Evolutionary conservation across 352 stramenopile genomes (phyloP).

Genomic region (Phytophthora macrochlamydospora): DNA sequence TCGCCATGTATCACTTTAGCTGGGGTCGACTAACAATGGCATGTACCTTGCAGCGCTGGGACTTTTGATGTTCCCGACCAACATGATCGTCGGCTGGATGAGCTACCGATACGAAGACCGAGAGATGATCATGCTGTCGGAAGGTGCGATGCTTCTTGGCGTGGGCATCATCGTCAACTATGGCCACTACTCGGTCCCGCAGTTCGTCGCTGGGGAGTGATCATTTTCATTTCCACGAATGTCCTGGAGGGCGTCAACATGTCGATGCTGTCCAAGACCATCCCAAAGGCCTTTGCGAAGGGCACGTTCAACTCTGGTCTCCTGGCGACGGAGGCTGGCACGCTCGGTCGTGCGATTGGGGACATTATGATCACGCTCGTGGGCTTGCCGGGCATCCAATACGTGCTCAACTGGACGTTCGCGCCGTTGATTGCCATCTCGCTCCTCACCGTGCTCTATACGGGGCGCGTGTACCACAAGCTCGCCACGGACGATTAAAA

Average conservation of each 20-base stretch:
- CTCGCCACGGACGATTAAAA: conserved; percentile 62
- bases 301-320: conserved; percentile 96
- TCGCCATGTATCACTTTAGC: conserved; percentile 91
- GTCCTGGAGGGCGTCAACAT: conserved; percentile 95
- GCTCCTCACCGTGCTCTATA: conserved; percentile 71
- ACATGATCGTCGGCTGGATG: conserved; percentile 89
- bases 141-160: conserved; percentile 89
- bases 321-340: conserved; percentile 93
- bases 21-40: conserved; percentile 88
- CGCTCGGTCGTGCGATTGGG: conserved; percentile 85
- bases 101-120: conserved; percentile 91
- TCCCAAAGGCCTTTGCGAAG: conserved; percentile 91
- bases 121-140: conserved; percentile 89
- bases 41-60: conserved; percentile 90
- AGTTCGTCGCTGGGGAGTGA: conserved; percentile 90
- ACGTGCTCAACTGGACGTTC: conserved; percentile 88
- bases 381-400: conserved; percentile 78
- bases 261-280: conserved; percentile 93
- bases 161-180: conserved; percentile 91
- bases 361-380: conserved; percentile 88
- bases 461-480: conserved; percentile 69
- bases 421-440: conserved; percentile 63
- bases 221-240: conserved; percentile 94
- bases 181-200: conserved; percentile 75
- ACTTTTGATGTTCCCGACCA: conserved; percentile 93